Base-by-base conservation (phyloP, 1,284 basidiomycete genomes). In the Flammula alnicola region DNA sequence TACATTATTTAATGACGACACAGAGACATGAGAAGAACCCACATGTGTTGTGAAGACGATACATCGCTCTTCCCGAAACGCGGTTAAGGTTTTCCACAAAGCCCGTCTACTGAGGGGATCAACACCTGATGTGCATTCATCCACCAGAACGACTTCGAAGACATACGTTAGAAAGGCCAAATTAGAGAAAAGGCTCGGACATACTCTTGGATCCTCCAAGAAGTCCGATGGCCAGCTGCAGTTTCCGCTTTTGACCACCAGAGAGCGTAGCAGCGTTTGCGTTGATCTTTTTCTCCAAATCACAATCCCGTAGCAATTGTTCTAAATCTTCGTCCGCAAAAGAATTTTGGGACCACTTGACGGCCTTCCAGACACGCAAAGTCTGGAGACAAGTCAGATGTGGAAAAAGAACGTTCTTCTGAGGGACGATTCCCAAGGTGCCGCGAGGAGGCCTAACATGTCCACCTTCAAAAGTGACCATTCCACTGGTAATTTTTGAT, bases 371-470 rank as follows among this genome's bases (percentile, higher is more conserved):
- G 12, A 92, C 76, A 2, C 76, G 73, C 19, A 92, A 71, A 3
- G 88, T 91, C 66, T 92, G 84, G 47, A 81, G 72, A 61, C 87
- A 90, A 1, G 84, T 80, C 20, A 93, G 72, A 52, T 92, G 88
- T 1, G 88, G 81, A 67, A 90, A 91, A 1, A 93, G 74, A 2
- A 93, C 88, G 57, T 92, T 91, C 70, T 88, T 90, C 68, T 93
- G 90, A 0, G 87, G 87, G 0, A 91, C 90, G 47, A 92, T 83
- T 5, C 90, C 89, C 12, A 92, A 67, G 0, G 77, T 78, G 3
- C 87, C 86, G 0, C 79, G 78, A 2, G 81, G 74, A 1, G 83
- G 83, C 5, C 66, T 72, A 16, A 72, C 60, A 17, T 65, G 61
- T 0, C 79, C 78, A 26, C 81, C 84, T 55, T 81, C 83, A 59